Conservation (phyloP, 768 basidiomycete species). For the Neoboletus subvelutipes region DNA sequence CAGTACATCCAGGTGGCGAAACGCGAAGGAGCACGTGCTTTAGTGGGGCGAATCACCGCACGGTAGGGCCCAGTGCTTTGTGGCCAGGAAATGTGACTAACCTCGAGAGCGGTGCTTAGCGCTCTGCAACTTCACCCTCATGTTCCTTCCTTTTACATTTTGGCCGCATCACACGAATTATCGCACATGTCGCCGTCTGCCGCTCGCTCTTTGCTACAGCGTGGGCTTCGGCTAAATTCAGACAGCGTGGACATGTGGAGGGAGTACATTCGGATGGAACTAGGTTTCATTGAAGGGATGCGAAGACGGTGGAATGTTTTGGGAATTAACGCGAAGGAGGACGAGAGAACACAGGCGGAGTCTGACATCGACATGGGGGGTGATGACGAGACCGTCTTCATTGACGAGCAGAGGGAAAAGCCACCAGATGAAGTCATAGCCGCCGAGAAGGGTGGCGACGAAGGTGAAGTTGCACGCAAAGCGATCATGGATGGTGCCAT, state of each 20-base stretch:
- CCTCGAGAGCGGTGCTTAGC: slow-evolving; percentile 37
- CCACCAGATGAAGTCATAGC: slow-evolving; percentile 30
- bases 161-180: slow-evolving; percentile 83
- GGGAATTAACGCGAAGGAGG: slow-evolving; percentile 47
- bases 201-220: slow-evolving; percentile 79
- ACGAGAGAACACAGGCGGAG: slow-evolving; percentile 16
- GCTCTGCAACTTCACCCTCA: slow-evolving; percentile 88
- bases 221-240: slow-evolving; percentile 77
- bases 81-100: slow-evolving; percentile 5
- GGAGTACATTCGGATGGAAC: slow-evolving; percentile 89
- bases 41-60: slow-evolving; percentile 81
- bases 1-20: slow-evolving; percentile 87
- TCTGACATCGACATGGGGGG: slow-evolving; percentile 25
- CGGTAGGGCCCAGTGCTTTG: slow-evolving; percentile 46
- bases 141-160: slow-evolving; percentile 73
- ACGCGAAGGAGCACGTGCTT: slow-evolving; percentile 70
- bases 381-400: slow-evolving; percentile 12
- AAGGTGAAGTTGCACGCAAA: slow-evolving; percentile 55
- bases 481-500: slow-evolving; percentile 78
- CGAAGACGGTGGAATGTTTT: slow-evolving; percentile 77
- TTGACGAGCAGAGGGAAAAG: slow-evolving; percentile 23
- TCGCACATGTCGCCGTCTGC: slow-evolving; percentile 70
- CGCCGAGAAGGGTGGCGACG: slow-evolving; percentile 41
- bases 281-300: slow-evolving; percentile 80
- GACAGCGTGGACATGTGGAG: slow-evolving; percentile 79